Conservation (phyloP, 148 eudicot genomes). For the Spergularia bocconei region DNA sequence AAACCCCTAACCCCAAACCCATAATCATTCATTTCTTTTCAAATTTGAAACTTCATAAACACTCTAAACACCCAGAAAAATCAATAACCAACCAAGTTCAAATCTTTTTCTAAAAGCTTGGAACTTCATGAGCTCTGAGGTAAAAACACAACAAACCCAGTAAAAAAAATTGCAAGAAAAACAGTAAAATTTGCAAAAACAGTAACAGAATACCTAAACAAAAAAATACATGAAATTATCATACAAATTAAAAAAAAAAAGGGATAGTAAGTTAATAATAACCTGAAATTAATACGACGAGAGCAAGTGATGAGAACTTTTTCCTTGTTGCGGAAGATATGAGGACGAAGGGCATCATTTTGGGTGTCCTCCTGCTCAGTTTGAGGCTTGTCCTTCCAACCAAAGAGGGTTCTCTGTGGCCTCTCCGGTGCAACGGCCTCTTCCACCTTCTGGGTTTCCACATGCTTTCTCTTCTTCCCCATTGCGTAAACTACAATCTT, state of each 20-base stretch:
- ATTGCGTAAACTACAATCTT: constrained; percentile 19
- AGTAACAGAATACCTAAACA: background rate
- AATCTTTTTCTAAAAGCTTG: too few relatives aligned
- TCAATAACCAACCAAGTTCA: too few relatives aligned
- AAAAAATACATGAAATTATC: background rate
- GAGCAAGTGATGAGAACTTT: constrained; percentile 63
- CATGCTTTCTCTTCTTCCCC: constrained; percentile 90
- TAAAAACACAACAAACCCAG: too few relatives aligned
- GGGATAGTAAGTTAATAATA: background rate
- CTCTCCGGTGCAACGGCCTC: constrained; percentile 55
- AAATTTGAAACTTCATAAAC: too few relatives aligned
- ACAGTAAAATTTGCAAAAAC: background rate
- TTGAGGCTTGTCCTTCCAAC: constrained; percentile 45
- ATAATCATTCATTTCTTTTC: too few relatives aligned
- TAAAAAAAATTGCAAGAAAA: too few relatives aligned
- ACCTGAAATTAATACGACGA: constrained; percentile 58
- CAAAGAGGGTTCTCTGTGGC: constrained; percentile 65
- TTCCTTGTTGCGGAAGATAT: constrained; percentile 52
- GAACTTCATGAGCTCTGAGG: too few relatives aligned
- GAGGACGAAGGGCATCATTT: background rate
- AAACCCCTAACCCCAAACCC: too few relatives aligned
- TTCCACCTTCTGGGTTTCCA: constrained; percentile 35
- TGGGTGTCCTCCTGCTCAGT: constrained; percentile 4
- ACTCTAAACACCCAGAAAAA: too few relatives aligned
- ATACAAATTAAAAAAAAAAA: background rate